These are phyloP conservation scores for Apocynum venetum DNA, from an alignment of 257 asterid genomes.

Conservation along the genomic window DNA sequence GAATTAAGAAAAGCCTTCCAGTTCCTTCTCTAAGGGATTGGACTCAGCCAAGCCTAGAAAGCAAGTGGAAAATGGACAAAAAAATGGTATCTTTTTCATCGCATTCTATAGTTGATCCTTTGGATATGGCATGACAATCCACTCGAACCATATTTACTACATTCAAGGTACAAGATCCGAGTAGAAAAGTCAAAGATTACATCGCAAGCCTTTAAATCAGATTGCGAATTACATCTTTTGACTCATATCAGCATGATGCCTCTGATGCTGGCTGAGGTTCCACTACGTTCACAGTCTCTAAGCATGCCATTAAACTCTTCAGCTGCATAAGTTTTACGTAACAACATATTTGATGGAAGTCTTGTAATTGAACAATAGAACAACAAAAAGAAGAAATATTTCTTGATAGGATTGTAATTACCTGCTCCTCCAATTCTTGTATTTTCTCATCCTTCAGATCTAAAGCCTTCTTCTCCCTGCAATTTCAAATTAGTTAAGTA, in stretches of 20 bases:
- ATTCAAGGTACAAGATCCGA: neutral
- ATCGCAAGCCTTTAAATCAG: neutral
- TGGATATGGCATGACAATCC: neutral
- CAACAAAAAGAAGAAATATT: neutral
- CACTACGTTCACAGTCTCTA: conserved; percentile 37
- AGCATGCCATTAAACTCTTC: conserved; percentile 47
- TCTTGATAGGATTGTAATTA: conserved; percentile 15
- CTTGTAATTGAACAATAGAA: neutral
- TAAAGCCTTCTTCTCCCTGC: conserved; percentile 54
- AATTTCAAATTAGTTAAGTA: neutral
- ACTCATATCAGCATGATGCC: too few species aligned
- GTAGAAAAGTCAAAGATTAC: neutral
- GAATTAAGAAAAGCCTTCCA: too few species aligned
- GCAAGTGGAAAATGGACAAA: too few species aligned
- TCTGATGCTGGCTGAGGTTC: conserved; percentile 26
- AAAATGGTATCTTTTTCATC: neutral
- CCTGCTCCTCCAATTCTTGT: conserved; percentile 82
- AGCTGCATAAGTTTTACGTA: conserved; percentile 41
- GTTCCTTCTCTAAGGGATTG: neutral
- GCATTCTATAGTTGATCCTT: neutral
- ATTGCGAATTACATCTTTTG: neutral
- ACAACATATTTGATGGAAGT: conserved; percentile 13
- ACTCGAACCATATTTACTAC: neutral
- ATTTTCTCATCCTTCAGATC: conserved; percentile 50
- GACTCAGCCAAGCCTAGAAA: too few species aligned